These are phyloP conservation scores for Candida maris DNA, from an alignment of 805 yeast species.

Conservation along the genomic window DNA sequence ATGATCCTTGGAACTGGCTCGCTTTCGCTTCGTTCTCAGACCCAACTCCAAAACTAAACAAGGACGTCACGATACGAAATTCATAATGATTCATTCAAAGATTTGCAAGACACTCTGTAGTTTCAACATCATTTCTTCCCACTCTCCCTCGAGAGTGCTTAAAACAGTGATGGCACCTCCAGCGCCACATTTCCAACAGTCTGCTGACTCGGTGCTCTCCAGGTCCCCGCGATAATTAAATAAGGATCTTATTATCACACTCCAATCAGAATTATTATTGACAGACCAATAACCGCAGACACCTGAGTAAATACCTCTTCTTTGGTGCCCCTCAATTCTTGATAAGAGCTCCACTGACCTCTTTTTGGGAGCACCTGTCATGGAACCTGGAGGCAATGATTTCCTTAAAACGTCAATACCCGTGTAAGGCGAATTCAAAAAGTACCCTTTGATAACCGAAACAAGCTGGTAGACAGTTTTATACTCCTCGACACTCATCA, in stretches of 20 bases:
- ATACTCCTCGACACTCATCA: conserved; percentile 93
- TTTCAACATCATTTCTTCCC: conserved; percentile 87
- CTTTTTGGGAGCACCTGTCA: conserved; percentile 99
- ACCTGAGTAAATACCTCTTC: conserved; percentile 90
- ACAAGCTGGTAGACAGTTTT: conserved; percentile 88
- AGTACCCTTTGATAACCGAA: conserved; percentile 74
- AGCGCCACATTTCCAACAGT: conserved; percentile 86
- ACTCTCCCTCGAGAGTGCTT: conserved; percentile 78
- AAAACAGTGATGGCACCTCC: conserved; percentile 97
- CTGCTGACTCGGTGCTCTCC: conserved; percentile 10
- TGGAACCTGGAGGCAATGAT: conserved; percentile 95
- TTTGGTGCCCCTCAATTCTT: conserved; percentile 47
- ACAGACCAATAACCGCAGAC: conserved; percentile 94
- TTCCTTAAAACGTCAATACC: conserved; percentile 79
- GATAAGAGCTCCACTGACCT: conserved; percentile 84
- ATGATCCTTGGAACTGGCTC: conserved; percentile 30
- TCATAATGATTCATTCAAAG: conserved; percentile 40
- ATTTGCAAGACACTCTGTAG: conserved; percentile 76
- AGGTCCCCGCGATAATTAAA: conserved; percentile 58
- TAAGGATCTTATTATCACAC: conserved; percentile 86
- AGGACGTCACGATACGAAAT: too few relatives aligned
- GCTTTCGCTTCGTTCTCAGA: conserved; percentile 26
- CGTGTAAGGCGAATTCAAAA: conserved; percentile 36
- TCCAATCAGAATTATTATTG: conserved; percentile 89
- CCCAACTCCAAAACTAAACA: conserved; percentile 29